Evolutionary conservation across 768 basidiomycete species (phyloP).

Genomic region (Agaricus subrufescens): DNA sequence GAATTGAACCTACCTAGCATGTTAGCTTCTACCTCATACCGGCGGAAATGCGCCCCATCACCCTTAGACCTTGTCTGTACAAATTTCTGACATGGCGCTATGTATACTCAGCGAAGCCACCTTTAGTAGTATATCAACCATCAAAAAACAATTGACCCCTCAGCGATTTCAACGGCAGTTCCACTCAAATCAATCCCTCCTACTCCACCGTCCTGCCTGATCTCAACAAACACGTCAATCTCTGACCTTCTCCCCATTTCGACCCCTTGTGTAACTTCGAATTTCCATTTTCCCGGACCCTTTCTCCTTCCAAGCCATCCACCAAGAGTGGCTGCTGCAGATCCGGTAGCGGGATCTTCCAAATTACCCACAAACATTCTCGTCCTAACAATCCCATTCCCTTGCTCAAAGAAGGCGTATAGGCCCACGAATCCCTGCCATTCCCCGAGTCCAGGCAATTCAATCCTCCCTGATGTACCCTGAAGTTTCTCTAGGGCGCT

Average conservation of each 20-base stretch:
- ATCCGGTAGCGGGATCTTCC: constrained; percentile 45
- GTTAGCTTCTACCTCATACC: too few species aligned
- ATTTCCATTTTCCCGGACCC: constrained; percentile 29
- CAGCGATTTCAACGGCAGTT: constrained; percentile 34
- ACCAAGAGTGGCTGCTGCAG: constrained; percentile 37
- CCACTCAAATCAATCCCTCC: constrained; percentile 32
- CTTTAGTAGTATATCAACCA: not conserved
- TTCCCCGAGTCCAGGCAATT: constrained; percentile 28
- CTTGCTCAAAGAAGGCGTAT: constrained; percentile 31
- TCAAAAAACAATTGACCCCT: constrained; percentile 21
- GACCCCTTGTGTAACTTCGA: constrained; percentile 37
- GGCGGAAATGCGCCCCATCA: too few species aligned
- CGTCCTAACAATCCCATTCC: constrained; percentile 30
- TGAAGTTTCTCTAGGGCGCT: constrained; percentile 31
- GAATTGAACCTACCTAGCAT: too few species aligned
- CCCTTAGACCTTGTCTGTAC: too few species aligned
- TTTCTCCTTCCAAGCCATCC: constrained; percentile 33
- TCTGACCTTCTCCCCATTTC: constrained; percentile 43
- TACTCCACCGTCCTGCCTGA: constrained; percentile 25
- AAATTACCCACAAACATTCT: constrained; percentile 36
- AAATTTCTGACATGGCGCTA: too few species aligned
- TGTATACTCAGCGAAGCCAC: too few species aligned
- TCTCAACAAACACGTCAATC: constrained; percentile 32
- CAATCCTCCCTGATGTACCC: constrained; percentile 19
- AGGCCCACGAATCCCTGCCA: constrained; percentile 33